These are phyloP conservation scores for Pneumocystis canis DNA, from an alignment of 1,139 yeast species.

Conservation along the genomic window DNA sequence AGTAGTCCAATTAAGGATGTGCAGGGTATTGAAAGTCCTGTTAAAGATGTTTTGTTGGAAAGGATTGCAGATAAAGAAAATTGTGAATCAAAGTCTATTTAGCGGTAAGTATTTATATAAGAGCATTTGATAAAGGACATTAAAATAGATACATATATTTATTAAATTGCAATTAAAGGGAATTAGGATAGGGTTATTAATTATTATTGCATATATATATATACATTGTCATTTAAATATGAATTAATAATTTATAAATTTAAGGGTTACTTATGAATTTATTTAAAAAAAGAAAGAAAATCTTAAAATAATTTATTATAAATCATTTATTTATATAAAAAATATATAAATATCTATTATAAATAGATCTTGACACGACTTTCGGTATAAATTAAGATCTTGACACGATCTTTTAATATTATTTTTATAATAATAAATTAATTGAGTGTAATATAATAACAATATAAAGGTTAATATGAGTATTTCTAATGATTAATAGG, in stretches of 20 bases:
- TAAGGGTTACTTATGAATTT: no score
- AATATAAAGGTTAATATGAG: no score
- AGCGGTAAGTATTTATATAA: background rate
- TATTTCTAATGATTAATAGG: no score
- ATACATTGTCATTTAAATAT: background rate
- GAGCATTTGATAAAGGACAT: background rate
- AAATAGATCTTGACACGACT: no score
- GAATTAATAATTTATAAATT: background rate
- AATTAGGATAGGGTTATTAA: background rate
- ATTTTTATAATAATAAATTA: no score
- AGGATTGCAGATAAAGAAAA: background rate
- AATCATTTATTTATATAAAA: no score
- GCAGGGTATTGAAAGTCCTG: background rate
- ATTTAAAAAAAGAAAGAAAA: no score
- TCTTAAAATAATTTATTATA: no score
- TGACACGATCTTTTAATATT: no score
- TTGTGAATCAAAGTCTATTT: background rate
- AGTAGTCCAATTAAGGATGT: background rate
- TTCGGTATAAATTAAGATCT: no score
- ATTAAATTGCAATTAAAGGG: background rate
- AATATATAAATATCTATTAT: no score
- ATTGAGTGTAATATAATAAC: no score
- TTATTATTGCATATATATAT: background rate
- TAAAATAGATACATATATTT: background rate
- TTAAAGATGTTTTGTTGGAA: background rate